Base-by-base conservation (phyloP, 169 alveolate species). In the Plasmodium inui region DNA sequence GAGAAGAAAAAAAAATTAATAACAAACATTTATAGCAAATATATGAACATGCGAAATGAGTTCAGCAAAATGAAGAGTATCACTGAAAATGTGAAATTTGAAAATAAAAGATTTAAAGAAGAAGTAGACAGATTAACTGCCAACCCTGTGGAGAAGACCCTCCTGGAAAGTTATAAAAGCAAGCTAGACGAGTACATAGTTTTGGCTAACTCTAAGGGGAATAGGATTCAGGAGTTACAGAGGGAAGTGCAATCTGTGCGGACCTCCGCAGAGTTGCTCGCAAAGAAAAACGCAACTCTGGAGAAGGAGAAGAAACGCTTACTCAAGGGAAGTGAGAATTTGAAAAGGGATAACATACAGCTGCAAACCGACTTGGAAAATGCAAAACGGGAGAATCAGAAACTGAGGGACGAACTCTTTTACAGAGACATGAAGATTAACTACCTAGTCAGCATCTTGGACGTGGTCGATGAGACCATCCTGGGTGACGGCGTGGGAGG, bases 391-490 rank as follows among this genome's bases (percentile, higher is more conserved):
- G 73, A 26, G 34, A 90, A 81, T 3, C 70, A 90, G 14, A 72
- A 90, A 82, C 71, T 90, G 92, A 19, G 70, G 17, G 71, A 90
- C 28, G 37, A 80, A 14, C 41, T 90, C 17, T 67, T 90, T 81
- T 90, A 90, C 37, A 90, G 81, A 53, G 95, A 90, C 3, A 67
- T 90, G 84, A 90, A 90, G 30, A 81, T 90, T 34, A 90, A 82
- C 55, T 81, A 90, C 83, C 73, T 90, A 17, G 32, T 70, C 17
- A 73, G 39, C 39, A 90, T 90, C 32, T 81, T 90, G 83, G 81
- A 81, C 37, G 82, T 90, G 19, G 9, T 90, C 9, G 95, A 90
- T 81, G 92, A 80, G 37, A 19, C 92, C 9, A 81, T 90, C 34
- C 30, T 90, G 78, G 17, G 44, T 6, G 88, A 88, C 10, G 46